These are phyloP conservation scores for Colletotrichum paranaense DNA, from an alignment of 2,329 filamentous ascomycete species.

Conservation along the genomic window DNA sequence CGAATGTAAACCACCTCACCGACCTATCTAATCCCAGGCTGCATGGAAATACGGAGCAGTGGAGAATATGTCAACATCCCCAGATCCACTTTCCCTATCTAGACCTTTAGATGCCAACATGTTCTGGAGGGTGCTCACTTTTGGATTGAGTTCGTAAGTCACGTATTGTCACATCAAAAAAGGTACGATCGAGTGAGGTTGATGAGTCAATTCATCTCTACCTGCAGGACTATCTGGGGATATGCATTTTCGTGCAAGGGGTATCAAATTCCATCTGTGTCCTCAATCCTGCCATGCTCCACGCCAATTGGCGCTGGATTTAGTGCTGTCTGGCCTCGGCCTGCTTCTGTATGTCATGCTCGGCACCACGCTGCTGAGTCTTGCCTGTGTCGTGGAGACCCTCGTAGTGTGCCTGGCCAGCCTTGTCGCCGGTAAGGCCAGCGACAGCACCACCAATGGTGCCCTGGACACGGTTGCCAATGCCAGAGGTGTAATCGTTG, in stretches of 20 bases:
- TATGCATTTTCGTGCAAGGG: slow-evolving; percentile 15
- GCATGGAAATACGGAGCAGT: no score
- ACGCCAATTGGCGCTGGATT: background rate
- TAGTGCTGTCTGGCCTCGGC: slow-evolving; percentile 55
- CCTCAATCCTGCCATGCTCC: background rate
- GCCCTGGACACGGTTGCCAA: slow-evolving; percentile 75
- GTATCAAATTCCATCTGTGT: slow-evolving; percentile 34
- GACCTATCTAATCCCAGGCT: no score
- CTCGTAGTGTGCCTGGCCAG: slow-evolving; percentile 73
- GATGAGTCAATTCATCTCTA: background rate
- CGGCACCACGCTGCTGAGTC: slow-evolving; percentile 84
- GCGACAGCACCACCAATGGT: slow-evolving; percentile 77
- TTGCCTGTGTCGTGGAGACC: slow-evolving; percentile 83
- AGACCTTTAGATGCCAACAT: no score
- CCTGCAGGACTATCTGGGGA: background rate
- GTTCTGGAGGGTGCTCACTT: no score
- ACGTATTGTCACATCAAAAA: background rate
- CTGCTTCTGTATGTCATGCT: slow-evolving; percentile 83
- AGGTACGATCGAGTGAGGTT: background rate
- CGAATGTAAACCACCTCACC: no score
- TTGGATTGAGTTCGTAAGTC: no score
- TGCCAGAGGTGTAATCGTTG: slow-evolving; percentile 76
- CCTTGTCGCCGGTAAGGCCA: slow-evolving; percentile 77
- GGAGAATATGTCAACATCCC: no score
- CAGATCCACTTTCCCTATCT: no score